phyloP scores from a whole-genome alignment of 306 rosid species.

The Cicer judaicum region DNA sequence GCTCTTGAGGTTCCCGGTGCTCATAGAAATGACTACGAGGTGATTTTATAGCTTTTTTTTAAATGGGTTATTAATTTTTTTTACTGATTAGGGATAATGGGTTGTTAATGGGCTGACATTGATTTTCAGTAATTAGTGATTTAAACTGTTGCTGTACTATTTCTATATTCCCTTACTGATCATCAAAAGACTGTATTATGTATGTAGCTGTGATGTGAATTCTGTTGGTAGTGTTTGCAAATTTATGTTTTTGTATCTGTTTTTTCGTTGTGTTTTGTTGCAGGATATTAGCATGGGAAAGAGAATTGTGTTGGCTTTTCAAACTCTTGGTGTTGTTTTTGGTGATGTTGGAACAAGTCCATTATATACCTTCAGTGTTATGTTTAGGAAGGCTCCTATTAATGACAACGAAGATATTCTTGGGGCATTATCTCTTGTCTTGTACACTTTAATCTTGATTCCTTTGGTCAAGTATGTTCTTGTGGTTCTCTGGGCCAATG shows the following conservation, averaged over 20 bases:
- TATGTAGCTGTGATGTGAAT: slow-evolving; percentile 1
- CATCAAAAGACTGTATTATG: not conserved
- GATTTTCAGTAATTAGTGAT: slow-evolving; percentile 13
- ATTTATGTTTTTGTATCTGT: not conserved
- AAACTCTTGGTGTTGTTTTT: slow-evolving; percentile 97
- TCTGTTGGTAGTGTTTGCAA: not conserved
- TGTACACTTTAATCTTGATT: slow-evolving; percentile 90
- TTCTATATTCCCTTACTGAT: not conserved
- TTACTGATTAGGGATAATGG: not conserved
- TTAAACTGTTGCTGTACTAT: slow-evolving; percentile 1
- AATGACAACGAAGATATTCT: slow-evolving; percentile 83
- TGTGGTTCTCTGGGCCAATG: slow-evolving; percentile 95
- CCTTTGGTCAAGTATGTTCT: slow-evolving; percentile 91
- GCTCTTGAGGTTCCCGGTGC: slow-evolving; percentile 96
- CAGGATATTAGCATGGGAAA: slow-evolving; percentile 81
- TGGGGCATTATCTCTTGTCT: slow-evolving; percentile 90
- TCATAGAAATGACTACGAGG: slow-evolving; percentile 77
- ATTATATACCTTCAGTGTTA: slow-evolving; percentile 88
- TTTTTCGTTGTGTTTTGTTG: slow-evolving; percentile 39
- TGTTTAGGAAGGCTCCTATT: slow-evolving; percentile 94
- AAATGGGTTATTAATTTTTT: not conserved
- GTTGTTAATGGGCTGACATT: not conserved
- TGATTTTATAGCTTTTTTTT: slow-evolving; percentile 3
- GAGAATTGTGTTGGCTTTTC: slow-evolving; percentile 74
- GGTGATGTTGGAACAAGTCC: slow-evolving; percentile 99